A percentile compares a stretch with the other conserved stretches of the same genome.
Conservation (phyloP, 495 filamentous ascomycete genomes). For the Hypoxylon lenormandii region DNA sequence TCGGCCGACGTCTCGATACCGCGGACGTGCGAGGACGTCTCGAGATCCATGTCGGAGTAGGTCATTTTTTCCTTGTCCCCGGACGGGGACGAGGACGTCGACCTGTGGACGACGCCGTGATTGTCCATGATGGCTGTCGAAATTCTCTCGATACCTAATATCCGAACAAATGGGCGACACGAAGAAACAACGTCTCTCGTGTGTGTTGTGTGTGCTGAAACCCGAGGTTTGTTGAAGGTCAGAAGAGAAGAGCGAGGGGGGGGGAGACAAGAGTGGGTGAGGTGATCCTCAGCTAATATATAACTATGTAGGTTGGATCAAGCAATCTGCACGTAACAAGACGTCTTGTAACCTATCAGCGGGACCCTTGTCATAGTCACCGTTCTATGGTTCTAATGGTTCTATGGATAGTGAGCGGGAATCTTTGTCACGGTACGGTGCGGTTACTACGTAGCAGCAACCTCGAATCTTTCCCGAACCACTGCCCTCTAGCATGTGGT, state of each 20-base stretch:
- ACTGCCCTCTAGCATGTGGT: too few relatives aligned
- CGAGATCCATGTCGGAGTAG: constrained; percentile 28
- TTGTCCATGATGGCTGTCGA: constrained; percentile 30
- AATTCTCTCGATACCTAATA: constrained; percentile 13
- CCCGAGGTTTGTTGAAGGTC: constrained; percentile 32
- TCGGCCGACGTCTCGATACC: constrained; percentile 53
- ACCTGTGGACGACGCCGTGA: constrained; percentile 31
- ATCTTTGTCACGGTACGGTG: constrained; percentile 4
- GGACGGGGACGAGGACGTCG: constrained; percentile 40
- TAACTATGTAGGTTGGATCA: constrained; percentile 17
- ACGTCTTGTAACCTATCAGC: constrained; percentile 30
- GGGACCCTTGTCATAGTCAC: constrained; percentile 5
- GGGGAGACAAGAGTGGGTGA: constrained; percentile 5
- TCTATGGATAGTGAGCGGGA: too few relatives aligned
- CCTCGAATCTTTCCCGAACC: constrained; percentile 5
- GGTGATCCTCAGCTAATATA: constrained; percentile 39
- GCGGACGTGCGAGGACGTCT: constrained; percentile 41
- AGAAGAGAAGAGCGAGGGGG: constrained; percentile 8
- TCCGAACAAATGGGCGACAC: constrained; percentile 24
- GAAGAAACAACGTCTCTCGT: background rate
- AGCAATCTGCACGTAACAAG: constrained; percentile 27
- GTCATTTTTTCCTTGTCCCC: constrained; percentile 39
- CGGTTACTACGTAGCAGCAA: constrained; percentile 28
- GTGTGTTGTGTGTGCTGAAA: background rate
- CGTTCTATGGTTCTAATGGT: too few relatives aligned